Evolutionary conservation across 805 yeast genomes (phyloP).

Genomic region (Saccharomycopsis sp.): DNA sequence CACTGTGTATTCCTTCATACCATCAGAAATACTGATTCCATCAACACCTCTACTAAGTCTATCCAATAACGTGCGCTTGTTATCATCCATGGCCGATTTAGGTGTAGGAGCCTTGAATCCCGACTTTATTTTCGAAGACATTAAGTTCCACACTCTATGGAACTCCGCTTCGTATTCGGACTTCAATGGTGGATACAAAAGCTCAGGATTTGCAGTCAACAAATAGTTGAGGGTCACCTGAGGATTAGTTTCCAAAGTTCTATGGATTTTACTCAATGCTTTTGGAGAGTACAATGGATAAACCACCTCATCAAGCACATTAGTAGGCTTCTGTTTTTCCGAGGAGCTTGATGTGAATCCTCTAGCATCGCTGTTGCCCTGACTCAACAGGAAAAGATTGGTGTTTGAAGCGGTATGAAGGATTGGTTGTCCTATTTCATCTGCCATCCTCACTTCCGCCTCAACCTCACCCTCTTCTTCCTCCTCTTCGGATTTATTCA

Average conservation of each 20-base stretch:
- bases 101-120: constrained; percentile 72
- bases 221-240: constrained; percentile 8
- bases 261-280: constrained; percentile 11
- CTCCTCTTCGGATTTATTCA: constrained; percentile 23
- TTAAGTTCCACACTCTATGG: constrained; percentile 51
- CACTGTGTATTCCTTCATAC: constrained; percentile 58
- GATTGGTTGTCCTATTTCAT: constrained; percentile 10
- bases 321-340: not conserved
- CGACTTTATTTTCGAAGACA: constrained; percentile 55
- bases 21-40: constrained; percentile 60
- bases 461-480: constrained; percentile 13
- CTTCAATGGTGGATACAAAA: constrained; percentile 39
- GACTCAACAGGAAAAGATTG: constrained; percentile 7
- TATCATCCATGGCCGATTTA: constrained; percentile 49
- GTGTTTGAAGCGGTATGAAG: constrained; percentile 6
- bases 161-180: constrained; percentile 68
- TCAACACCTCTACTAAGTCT: constrained; percentile 77
- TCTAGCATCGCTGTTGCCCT: not conserved
- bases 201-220: constrained; percentile 16
- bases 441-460: constrained; percentile 13
- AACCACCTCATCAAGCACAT: not conserved
- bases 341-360: not conserved
- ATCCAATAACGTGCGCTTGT: constrained; percentile 53
- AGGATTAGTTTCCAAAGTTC: constrained; percentile 5
- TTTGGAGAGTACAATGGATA: constrained; percentile 18